phyloP scores from a whole-genome alignment of 139 green algal species.

The Volvox reticuliferus region DNA sequence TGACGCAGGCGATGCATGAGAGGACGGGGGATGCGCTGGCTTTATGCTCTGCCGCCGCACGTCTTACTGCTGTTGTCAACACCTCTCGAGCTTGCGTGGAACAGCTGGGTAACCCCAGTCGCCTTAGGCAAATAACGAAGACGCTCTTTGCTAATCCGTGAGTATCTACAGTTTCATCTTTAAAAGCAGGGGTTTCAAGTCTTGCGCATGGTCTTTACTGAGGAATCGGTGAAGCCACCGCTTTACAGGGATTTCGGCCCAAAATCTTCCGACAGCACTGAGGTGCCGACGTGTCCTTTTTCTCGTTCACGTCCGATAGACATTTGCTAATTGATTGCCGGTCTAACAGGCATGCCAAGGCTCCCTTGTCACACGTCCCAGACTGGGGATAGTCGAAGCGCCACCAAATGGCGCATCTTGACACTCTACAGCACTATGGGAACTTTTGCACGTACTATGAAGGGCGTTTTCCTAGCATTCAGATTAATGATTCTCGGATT shows the following conservation, averaged over 20 bases:
- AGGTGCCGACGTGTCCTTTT: too few species aligned
- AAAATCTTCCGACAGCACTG: too few species aligned
- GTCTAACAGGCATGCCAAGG: too few species aligned
- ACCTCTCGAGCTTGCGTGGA: slow-evolving; percentile 11
- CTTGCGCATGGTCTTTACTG: background rate
- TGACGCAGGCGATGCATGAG: background rate
- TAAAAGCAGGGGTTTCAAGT: background rate
- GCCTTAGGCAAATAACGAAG: background rate
- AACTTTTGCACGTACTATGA: too few species aligned
- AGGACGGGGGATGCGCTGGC: background rate
- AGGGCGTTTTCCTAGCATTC: too few species aligned
- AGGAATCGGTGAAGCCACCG: background rate
- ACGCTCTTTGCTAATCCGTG: background rate
- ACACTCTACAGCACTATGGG: too few species aligned
- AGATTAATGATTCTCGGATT: too few species aligned
- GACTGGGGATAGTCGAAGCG: too few species aligned
- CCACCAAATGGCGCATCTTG: too few species aligned
- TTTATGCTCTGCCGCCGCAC: background rate
- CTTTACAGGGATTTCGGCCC: background rate
- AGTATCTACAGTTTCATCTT: background rate
- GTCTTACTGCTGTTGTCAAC: background rate
- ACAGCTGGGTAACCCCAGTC: slow-evolving; percentile 8
- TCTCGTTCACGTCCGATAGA: too few species aligned
- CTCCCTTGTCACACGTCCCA: too few species aligned
- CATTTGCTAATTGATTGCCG: too few species aligned